Base-by-base conservation (phyloP, 2,329 filamentous ascomycete species). In the Beauveria sp. region DNA sequence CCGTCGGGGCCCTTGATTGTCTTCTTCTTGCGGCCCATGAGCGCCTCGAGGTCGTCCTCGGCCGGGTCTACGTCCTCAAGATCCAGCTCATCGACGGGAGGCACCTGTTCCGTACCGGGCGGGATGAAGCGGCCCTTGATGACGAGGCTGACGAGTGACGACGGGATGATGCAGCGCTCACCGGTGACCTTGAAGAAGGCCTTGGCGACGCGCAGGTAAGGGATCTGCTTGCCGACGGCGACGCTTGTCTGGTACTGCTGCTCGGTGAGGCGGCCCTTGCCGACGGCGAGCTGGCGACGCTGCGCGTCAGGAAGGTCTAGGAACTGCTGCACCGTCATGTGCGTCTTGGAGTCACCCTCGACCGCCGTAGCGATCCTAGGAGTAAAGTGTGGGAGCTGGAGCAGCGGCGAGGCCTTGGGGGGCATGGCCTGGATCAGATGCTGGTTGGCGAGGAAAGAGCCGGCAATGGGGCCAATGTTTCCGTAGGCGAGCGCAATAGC, bases 111-210 rank as follows among this genome's bases (percentile, higher is more conserved):
- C 65, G 85, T 88, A 51, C 92, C 93, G 4, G 94, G 92, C 6
- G 94, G 94, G 53, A 97, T 87, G 70, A 97, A 89, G 61, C 94
- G 91, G 37, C 90, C 92, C 79, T 99, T 99, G 72, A 99, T 86
- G 56, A 99, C 91, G 34, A 99, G 87, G 64, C 92, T 93, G 24
- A 97, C 93, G 43, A 99, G 83, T 61, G 92, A 96, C 62, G 89
- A 91, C 7, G 94, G 92, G 37, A 93, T 96, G 70, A 99, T 91
- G 73, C 88, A 89, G 66, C 89, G 90, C 77, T 99, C 96, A 71
- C 94, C 94, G 57, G 91, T 88, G 51, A 99, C 96, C 80, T 99
- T 99, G 85, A 99, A 99, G 77, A 96, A 99, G 8, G 92, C 91
- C 77, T 92, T 96, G 70, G 91, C 91, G 12, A 99, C 86, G 62